Base-by-base conservation (phyloP, 2,329 filamentous ascomycete genomes). In the Cryphonectria radicalis region DNA sequence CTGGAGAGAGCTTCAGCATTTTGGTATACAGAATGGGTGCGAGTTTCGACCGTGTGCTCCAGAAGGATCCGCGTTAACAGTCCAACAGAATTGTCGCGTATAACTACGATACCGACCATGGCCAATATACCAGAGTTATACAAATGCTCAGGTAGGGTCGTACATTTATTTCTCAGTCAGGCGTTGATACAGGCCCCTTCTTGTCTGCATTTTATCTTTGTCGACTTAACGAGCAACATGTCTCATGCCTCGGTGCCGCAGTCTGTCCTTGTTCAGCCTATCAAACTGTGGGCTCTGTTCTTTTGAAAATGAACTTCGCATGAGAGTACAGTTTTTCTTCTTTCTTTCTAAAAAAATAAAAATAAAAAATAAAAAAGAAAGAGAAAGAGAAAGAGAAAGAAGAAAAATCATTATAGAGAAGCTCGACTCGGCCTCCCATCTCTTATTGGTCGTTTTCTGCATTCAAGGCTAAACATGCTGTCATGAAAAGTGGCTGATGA, bases 1-100 rank as follows among this genome's bases (percentile, higher is more conserved):
- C 40, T 94, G 92, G 92, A 83, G 85, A 55, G 82, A 84, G 57
- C 81, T 92, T 2, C 89, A 91, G 74, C 82, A 85, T 1, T 87
- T 90, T 74, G 89, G 89, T 0, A 84, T 88, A 22, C 78, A 82
- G 43, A 86, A 88, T 73, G 90, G 90, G 76, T 72, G 68, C 37
- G 62, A 67, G 62, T 62, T 22, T 19, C 10, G 17, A 40, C 7
- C 3, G 11, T 7, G 32, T 19, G 19, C 19, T 62, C 22, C 37
- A 25, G 7, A 25, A 6, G 17, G 22, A 11, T 22, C 3, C 11
- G 28, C 11, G 28, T 25, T 63, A 40, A 69, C 32, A n/a, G 5
- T 10, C 0, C 10, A 22, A 0, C 65, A 86, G 85, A 0, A 80
- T 91, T 6, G 84, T 91, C 13, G 88, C 88, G 0, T 84, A 86